Evolutionary conservation across 257 asterid species (phyloP), one percentile per base, ranked within the genome.

Genomic region (Linderniella brevidens): DNA sequence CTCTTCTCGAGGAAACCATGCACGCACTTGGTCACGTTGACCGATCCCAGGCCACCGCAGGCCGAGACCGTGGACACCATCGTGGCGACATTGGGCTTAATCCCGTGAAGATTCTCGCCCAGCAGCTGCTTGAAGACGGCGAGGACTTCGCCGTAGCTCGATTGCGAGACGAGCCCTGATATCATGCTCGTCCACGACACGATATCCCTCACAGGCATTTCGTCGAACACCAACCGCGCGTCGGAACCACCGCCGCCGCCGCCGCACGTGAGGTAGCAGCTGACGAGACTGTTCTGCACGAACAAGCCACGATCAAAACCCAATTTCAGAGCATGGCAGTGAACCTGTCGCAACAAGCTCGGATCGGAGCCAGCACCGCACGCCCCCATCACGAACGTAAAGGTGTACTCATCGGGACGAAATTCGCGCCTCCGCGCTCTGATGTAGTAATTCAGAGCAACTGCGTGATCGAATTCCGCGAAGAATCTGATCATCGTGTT

Each of bases 151-250:
- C 35, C 1, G 42, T 53, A 41, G 36, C 50, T 35, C 54, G 63
- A 59, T 50, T 37, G 79, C 1, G 66, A 51, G 61, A 63, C 53
- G 8, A 68, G 68, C 55, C 84, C 80, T n/a, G 84, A 71, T 36
- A 75, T 65, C 16, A 71, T 42, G 59, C 72, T 71, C 11, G 77
- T 71, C 84, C 84, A 68, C 0, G 80, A 54, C 16, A 75, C 74
- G 8, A 71, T 29, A 61, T 76, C 85, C 61, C 15, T 76, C 14
- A 55, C 77, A 37, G 60, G n/a, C 77, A 72, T 66, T 72, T 66
- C 75, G 41, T 66, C 73, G 55, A 76, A 72, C 74, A 72, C 32
- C 16, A 12, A 19, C 52, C 65, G 32, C 37, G 75, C 80, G 48
- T 58, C 32, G 32, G 32, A 25, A 25, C 3, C 32, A 25, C 65